A percentile compares a stretch with the other conserved stretches of the same genome.
phyloP scores from a whole-genome alignment of 352 stramenopile genomes.

The Phytophthora pini region DNA sequence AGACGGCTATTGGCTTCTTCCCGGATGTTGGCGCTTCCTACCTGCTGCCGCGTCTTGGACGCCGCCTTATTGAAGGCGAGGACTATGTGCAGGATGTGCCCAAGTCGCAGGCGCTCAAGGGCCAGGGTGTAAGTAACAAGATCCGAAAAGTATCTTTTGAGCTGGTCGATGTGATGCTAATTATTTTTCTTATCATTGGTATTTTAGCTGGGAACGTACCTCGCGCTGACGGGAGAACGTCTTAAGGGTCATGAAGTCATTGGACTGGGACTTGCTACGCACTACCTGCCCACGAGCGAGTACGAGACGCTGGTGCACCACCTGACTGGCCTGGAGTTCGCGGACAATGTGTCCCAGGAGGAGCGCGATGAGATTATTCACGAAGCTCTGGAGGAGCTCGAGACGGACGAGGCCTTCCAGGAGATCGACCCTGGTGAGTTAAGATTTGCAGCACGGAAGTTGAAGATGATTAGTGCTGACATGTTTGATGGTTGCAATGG shows the following conservation, averaged over 20 bases:
- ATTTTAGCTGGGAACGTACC: conserved; percentile 90
- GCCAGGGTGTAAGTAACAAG: conserved; percentile 60
- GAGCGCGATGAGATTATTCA: conserved; percentile 89
- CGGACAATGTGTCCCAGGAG: conserved; percentile 71
- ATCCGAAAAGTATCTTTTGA: conserved; percentile 5
- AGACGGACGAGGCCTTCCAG: conserved; percentile 86
- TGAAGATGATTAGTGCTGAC: conserved; percentile 7
- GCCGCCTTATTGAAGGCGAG: conserved; percentile 69
- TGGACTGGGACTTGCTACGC: conserved; percentile 95
- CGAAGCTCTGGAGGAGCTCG: conserved; percentile 75
- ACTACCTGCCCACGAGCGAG: conserved; percentile 93
- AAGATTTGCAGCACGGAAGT: conserved; percentile 1
- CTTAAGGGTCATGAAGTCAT: conserved; percentile 92
- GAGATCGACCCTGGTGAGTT: conserved; percentile 68
- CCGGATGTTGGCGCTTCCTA: conserved; percentile 96
- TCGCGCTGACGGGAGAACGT: conserved; percentile 94
- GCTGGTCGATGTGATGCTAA: conserved; percentile 4
- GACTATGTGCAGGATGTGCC: conserved; percentile 76
- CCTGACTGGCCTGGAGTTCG: conserved; percentile 84
- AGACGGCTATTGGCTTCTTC: conserved; percentile 98
- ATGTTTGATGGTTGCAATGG: conserved; percentile 23
- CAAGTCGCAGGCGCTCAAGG: conserved; percentile 72
- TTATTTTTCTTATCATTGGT: conserved; percentile 17
- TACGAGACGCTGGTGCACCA: conserved; percentile 91
- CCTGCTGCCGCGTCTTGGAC: conserved; percentile 91